A percentile compares a stretch with the other conserved stretches of the same genome.
Evolutionary conservation across 805 yeast species (phyloP).

Genomic region (Saccharomycodes ludwigii): DNA sequence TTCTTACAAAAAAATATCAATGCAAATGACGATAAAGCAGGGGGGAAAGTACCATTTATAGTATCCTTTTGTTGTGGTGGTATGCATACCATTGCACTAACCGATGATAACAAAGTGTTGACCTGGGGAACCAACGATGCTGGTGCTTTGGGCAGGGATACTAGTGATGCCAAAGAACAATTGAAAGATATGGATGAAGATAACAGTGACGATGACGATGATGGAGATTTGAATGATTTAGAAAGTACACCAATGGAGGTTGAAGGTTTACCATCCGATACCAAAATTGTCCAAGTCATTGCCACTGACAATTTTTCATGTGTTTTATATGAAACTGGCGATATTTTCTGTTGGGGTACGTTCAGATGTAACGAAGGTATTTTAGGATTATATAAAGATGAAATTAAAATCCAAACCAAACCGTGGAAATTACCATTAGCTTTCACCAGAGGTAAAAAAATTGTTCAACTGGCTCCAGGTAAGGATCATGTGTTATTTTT

Average conservation of each 20-base stretch:
- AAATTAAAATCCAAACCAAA: conserved; percentile 45
- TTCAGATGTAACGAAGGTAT: conserved; percentile 89
- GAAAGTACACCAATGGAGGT: conserved; percentile 86
- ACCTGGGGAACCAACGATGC: conserved; percentile 98
- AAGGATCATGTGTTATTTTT: conserved; percentile 85
- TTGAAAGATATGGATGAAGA: conserved; percentile 55
- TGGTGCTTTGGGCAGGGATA: conserved; percentile 81
- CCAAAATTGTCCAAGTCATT: conserved; percentile 62
- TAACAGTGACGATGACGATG: conserved; percentile 54
- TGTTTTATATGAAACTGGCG: conserved; percentile 66
- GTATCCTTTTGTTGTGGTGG: conserved; percentile 93
- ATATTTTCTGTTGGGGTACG: conserved; percentile 96
- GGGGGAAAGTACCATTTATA: conserved; percentile 26
- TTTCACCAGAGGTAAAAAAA: conserved; percentile 32
- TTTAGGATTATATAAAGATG: conserved; percentile 60
- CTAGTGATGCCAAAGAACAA: conserved; percentile 50
- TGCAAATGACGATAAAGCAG: conserved; percentile 53
- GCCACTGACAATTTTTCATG: conserved; percentile 91
- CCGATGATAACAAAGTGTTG: conserved; percentile 70
- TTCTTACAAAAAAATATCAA: conserved; percentile 42
- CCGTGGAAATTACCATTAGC: conserved; percentile 46
- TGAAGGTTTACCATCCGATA: conserved; percentile 45
- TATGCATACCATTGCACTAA: conserved; percentile 83
- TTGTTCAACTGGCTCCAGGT: conserved; percentile 80
- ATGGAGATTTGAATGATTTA: conserved; percentile 74